Conservation (phyloP, 2,329 filamentous ascomycete genomes). For the Nothophaeocryptopus gaeumannii region DNA sequence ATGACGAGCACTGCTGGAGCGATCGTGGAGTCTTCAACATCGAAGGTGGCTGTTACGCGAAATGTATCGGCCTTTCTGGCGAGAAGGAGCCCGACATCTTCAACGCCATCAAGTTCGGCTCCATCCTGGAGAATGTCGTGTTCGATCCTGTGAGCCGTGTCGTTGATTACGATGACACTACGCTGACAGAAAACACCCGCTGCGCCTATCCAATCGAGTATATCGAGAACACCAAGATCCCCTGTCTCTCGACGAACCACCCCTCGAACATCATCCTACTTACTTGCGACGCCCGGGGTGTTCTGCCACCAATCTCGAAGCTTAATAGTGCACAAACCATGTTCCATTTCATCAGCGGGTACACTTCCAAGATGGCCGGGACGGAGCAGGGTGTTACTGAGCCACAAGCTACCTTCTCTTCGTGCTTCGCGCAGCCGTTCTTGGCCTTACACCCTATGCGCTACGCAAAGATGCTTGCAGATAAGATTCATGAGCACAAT, state of each 20-base stretch:
- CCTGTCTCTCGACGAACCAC: slow-evolving; percentile 81
- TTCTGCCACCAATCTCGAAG: slow-evolving; percentile 96
- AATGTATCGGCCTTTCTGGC: slow-evolving; percentile 92
- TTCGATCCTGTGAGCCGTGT: slow-evolving; percentile 86
- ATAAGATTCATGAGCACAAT: slow-evolving; percentile 94
- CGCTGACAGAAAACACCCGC: slow-evolving; percentile 96
- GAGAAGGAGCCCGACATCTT: slow-evolving; percentile 99
- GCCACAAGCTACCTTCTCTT: slow-evolving; percentile 97
- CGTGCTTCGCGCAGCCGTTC: slow-evolving; percentile 99
- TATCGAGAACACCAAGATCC: slow-evolving; percentile 98
- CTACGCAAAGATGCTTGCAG: slow-evolving; percentile 96
- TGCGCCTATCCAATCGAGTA: slow-evolving; percentile 99
- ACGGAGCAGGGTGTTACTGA: slow-evolving; percentile 96
- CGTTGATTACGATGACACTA: slow-evolving; percentile 93
- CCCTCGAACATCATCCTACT: slow-evolving; percentile 97
- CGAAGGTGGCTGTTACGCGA: slow-evolving; percentile 98
- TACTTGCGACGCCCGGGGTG: slow-evolving; percentile 95
- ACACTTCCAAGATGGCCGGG: slow-evolving; percentile 99
- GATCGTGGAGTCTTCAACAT: slow-evolving; percentile 99
- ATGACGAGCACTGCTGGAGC: slow-evolving; percentile 99
- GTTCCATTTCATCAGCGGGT: slow-evolving; percentile 99
- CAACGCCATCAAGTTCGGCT: slow-evolving; percentile 92
- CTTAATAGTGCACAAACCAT: slow-evolving; percentile 92
- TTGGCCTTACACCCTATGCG: slow-evolving; percentile 97
- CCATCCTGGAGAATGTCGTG: slow-evolving; percentile 97